Evolutionary conservation across 352 stramenopile genomes (phyloP), one percentile per base, ranked within the genome.

Genomic region (Globisporangium orthogonon): DNA sequence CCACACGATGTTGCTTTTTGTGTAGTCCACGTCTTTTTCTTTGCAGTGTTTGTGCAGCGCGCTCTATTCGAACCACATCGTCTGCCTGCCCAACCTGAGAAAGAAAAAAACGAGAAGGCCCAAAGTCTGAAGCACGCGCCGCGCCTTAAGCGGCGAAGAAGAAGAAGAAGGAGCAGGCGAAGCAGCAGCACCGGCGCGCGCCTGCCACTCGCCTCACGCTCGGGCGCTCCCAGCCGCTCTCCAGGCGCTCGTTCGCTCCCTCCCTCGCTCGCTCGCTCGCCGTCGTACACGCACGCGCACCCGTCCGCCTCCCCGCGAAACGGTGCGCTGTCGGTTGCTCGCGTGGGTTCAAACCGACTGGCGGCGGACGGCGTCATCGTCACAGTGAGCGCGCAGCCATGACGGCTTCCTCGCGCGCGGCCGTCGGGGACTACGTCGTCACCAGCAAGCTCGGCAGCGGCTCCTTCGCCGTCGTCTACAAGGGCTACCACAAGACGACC

Each of bases 391-490:
- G 14, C 5, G 41, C 14, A 14, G 17, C 13, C 14, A 46, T 46
- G 41, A 23, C 23, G 23, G 23, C 23, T 23, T 23, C 41, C 41
- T 74, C 74, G 49, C 78, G 78, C 66, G 76, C 76, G 45, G 73
- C 71, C 46, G 86, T 88, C 54, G 83, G 83, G 50, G 78, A 92
- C 41, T 98, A 98, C 67, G 76, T 91, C 30, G 73, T 98, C 35
- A 87, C 91, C 46, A 78, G 86, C 62, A 89, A 93, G 55, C 75
- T 98, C 11, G 95, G 95, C 57, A 95, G 78, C 33, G 95, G 95
- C 18, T 97, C 87, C 15, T 98, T 98, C 69, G 95, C 95, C 30
- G 89, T 92, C 15, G 93, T 91, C 49, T 91, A 91, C 68, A 87
- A 87, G 48, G 82, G 78, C 18, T 87, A 89, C 62, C 82, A 91